Conservation (phyloP, 164 flowering plant species). For the Magnolia officinalis region DNA sequence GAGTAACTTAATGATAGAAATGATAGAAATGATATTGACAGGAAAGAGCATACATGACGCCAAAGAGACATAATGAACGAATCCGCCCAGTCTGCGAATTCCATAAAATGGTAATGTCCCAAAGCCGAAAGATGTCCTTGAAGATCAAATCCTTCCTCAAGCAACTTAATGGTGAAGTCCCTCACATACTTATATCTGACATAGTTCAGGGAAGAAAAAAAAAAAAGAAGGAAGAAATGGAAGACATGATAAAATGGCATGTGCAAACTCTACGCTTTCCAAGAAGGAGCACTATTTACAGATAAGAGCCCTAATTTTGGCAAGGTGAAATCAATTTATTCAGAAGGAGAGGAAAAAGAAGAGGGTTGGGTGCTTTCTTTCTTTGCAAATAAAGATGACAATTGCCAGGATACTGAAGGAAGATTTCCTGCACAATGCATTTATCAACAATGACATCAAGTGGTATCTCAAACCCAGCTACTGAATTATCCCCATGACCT, state of each 20-base stretch:
- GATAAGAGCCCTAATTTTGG: too few species aligned
- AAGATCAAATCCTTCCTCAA: slow-evolving; percentile 79
- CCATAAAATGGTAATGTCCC: slow-evolving; percentile 91
- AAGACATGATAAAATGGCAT: slow-evolving; percentile 2
- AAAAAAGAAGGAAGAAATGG: background rate
- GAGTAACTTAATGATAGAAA: background rate
- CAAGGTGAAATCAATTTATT: too few species aligned
- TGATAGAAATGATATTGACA: background rate
- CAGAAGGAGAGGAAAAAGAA: background rate
- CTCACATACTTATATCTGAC: slow-evolving; percentile 75
- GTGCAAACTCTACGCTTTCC: background rate
- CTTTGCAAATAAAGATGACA: background rate
- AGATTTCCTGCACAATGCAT: slow-evolving; percentile 77
- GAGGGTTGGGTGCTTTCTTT: background rate
- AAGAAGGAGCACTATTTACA: background rate
- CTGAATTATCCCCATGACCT: slow-evolving; percentile 24
- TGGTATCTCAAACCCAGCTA: slow-evolving; percentile 52
- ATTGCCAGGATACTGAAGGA: slow-evolving; percentile 84
- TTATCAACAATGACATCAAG: slow-evolving; percentile 70
- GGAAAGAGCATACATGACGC: slow-evolving; percentile 49
- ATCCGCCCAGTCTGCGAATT: slow-evolving; percentile 94
- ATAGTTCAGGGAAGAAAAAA: slow-evolving; percentile 31
- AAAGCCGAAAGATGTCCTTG: slow-evolving; percentile 72
- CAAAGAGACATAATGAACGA: slow-evolving; percentile 69
- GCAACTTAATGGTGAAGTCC: slow-evolving; percentile 68